phyloP scores from a whole-genome alignment of 2,329 filamentous ascomycete genomes.

The Amauroascus verrucosus region DNA sequence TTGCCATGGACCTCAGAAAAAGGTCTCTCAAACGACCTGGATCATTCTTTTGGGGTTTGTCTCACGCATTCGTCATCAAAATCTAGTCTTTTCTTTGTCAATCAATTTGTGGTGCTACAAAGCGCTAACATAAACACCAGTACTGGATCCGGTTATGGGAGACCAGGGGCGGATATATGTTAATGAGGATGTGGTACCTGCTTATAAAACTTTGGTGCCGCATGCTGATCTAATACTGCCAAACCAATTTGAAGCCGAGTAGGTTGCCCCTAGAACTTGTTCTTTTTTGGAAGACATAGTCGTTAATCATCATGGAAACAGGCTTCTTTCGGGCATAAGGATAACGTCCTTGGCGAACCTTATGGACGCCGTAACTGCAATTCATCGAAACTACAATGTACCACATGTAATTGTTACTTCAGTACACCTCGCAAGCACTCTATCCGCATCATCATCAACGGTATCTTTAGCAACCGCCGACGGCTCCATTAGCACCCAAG shows the following conservation, averaged over 20 bases:
- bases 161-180: slow-evolving; percentile 91
- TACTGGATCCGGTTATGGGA: slow-evolving; percentile 96
- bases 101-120: background rate
- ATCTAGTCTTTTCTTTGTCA: background rate
- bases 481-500: slow-evolving; percentile 20
- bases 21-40: slow-evolving; percentile 55
- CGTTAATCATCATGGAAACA: slow-evolving; percentile 28
- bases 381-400: slow-evolving; percentile 66
- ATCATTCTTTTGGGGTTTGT: slow-evolving; percentile 74
- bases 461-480: slow-evolving; percentile 22
- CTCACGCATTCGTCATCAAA: background rate
- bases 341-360: slow-evolving; percentile 68
- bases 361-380: slow-evolving; percentile 59
- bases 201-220: slow-evolving; percentile 68
- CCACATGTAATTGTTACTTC: slow-evolving; percentile 92
- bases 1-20: slow-evolving; percentile 67
- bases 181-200: slow-evolving; percentile 78
- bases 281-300: background rate
- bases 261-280: slow-evolving; percentile 25
- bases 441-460: slow-evolving; percentile 34
- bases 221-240: slow-evolving; percentile 86
- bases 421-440: slow-evolving; percentile 53
- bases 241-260: slow-evolving; percentile 97
- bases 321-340: slow-evolving; percentile 71
- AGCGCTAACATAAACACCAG: slow-evolving; percentile 31